Percentiles rank a stretch among this genome's conserved stretches.
Evolutionary conservation across 306 rosid genomes (phyloP).

Genomic region (Cicer chorassanicum): DNA sequence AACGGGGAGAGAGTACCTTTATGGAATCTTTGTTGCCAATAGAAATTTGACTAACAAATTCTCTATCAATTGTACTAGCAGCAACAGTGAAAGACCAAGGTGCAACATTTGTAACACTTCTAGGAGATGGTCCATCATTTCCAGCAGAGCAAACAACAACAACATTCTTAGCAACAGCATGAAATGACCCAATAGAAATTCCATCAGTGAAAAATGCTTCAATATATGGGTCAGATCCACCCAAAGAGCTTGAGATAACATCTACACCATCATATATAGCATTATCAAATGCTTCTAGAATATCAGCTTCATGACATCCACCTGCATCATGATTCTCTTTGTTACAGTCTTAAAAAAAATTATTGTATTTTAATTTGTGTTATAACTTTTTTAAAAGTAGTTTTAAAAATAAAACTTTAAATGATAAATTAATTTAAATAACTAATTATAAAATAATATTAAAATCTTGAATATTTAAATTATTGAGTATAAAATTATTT

Average conservation of each 20-base stretch:
- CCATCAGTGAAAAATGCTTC: conserved; percentile 48
- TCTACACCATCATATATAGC: conserved; percentile 74
- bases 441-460: too few species aligned
- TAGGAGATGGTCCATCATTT: conserved; percentile 53
- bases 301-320: conserved; percentile 67
- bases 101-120: conserved; percentile 52
- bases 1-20: conserved; percentile 6
- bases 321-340: neutral
- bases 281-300: conserved; percentile 64
- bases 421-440: too few species aligned
- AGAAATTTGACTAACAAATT: conserved; percentile 47
- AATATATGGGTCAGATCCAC: conserved; percentile 23
- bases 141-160: conserved; percentile 48
- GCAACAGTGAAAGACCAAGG: conserved; percentile 76
- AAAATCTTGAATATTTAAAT: too few species aligned
- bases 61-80: conserved; percentile 66
- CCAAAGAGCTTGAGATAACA: conserved; percentile 62
- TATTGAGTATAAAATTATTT: too few species aligned
- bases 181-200: conserved; percentile 62
- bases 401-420: too few species aligned
- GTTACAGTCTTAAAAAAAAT: too few species aligned
- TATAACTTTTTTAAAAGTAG: too few species aligned
- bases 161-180: conserved; percentile 50
- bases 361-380: too few species aligned
- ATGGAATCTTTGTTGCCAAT: conserved; percentile 48